phyloP scores from a whole-genome alignment of 164 flowering plant species.

The Magnolia kwangsiensis region DNA sequence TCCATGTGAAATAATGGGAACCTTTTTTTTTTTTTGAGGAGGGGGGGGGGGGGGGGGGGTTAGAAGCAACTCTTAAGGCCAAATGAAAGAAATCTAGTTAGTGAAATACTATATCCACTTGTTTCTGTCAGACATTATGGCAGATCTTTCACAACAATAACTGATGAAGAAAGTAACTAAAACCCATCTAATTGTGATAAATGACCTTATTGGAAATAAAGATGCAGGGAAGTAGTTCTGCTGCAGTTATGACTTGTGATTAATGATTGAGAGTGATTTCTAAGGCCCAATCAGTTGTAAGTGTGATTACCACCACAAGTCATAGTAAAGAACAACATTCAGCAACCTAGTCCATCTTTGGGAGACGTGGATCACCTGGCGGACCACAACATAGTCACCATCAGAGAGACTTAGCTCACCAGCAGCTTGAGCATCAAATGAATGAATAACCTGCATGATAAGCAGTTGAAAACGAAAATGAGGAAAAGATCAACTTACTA shows the following conservation, averaged over 20 bases:
- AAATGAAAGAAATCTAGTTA: too few species aligned
- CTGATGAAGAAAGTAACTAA: too few species aligned
- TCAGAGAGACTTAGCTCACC: slow-evolving; percentile 68
- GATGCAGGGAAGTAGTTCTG: background rate
- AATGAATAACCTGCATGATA: slow-evolving; percentile 55
- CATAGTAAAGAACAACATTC: background rate
- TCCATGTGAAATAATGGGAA: too few species aligned
- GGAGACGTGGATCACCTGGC: slow-evolving; percentile 44
- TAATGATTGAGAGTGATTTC: background rate
- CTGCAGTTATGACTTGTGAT: too few species aligned
- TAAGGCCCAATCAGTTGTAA: background rate
- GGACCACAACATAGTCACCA: slow-evolving; percentile 64
- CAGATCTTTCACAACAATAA: too few species aligned
- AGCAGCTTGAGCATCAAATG: slow-evolving; percentile 80
- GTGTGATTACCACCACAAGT: background rate
- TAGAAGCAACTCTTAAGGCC: too few species aligned
- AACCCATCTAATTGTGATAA: too few species aligned
- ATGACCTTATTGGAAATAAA: background rate
- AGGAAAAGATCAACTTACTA: background rate
- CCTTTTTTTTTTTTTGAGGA: too few species aligned
- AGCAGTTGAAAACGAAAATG: background rate
- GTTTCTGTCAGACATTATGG: too few species aligned
- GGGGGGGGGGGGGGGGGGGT: too few species aligned
- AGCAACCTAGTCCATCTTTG: background rate
- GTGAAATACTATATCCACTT: too few species aligned